These are phyloP conservation scores for Penicillium sp. DNA, from an alignment of 2,329 filamentous ascomycete genomes.

Conservation along the genomic window DNA sequence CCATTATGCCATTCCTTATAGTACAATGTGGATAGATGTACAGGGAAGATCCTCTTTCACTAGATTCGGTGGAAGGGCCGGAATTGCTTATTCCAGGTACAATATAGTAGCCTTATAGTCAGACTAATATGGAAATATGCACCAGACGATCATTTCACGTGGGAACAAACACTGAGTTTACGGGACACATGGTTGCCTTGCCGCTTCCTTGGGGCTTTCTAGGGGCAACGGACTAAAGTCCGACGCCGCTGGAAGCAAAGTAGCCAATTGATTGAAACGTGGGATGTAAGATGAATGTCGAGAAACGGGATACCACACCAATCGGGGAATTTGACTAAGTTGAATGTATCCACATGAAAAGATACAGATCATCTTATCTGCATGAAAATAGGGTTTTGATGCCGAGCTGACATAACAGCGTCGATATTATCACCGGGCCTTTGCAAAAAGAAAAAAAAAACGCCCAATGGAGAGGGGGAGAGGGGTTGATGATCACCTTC, in stretches of 20 bases:
- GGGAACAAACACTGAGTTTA: neutral
- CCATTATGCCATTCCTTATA: neutral
- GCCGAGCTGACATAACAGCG: neutral
- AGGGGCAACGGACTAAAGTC: neutral
- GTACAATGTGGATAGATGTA: neutral
- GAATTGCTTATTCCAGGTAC: neutral
- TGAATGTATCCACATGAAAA: neutral
- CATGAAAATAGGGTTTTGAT: neutral
- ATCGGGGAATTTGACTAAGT: neutral
- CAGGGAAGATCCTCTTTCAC: neutral
- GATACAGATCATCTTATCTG: neutral
- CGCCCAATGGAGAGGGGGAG: neutral
- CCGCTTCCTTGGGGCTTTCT: neutral
- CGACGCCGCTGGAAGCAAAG: neutral
- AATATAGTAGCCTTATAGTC: neutral
- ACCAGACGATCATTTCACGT: neutral
- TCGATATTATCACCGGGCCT: neutral
- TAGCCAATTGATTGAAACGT: neutral
- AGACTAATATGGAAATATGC: too few species aligned
- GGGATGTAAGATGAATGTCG: neutral
- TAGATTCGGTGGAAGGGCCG: neutral
- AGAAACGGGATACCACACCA: neutral
- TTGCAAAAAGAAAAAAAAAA: too few species aligned
- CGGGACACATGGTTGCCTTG: neutral
- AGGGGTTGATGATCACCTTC: neutral